Percentiles rank a stretch among this genome's conserved stretches.
phyloP scores from a whole-genome alignment of 2,329 filamentous ascomycete genomes.

The Phaeosphaeriaceae sp. region DNA sequence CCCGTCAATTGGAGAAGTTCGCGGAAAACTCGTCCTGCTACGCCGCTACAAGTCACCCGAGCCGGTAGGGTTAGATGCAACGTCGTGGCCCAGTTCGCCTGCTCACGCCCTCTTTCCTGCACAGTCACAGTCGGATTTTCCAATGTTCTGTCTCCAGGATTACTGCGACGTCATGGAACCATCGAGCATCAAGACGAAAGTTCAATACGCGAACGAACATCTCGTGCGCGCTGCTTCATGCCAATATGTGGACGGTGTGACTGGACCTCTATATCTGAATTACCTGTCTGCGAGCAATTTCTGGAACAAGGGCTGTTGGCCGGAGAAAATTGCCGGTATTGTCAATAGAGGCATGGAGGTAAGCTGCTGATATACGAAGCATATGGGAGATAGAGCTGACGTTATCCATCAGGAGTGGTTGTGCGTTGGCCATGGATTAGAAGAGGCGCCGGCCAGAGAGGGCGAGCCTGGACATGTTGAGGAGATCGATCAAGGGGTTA shows the following conservation, averaged over 20 bases:
- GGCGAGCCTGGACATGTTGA: slow-evolving; percentile 6
- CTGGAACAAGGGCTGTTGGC: slow-evolving; percentile 91
- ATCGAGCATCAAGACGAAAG: slow-evolving; percentile 80
- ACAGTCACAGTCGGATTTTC: too few relatives aligned
- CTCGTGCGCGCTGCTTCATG: slow-evolving; percentile 69
- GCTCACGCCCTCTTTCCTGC: slow-evolving; percentile 74
- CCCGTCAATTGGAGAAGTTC: slow-evolving; percentile 77
- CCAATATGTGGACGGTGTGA: slow-evolving; percentile 41
- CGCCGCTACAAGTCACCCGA: slow-evolving; percentile 69
- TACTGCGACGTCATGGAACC: slow-evolving; percentile 87
- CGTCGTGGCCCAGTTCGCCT: slow-evolving; percentile 86
- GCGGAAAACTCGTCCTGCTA: slow-evolving; percentile 84
- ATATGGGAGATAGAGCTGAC: too few relatives aligned
- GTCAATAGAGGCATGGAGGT: slow-evolving; percentile 77
- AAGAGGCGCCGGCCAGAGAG: slow-evolving; percentile 19
- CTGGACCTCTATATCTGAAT: slow-evolving; percentile 80
- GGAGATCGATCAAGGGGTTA: too few relatives aligned
- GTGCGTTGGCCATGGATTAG: slow-evolving; percentile 59
- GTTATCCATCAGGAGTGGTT: slow-evolving; percentile 54
- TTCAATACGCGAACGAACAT: slow-evolving; percentile 74
- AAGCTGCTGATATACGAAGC: too few relatives aligned
- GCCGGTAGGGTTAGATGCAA: slow-evolving; percentile 61
- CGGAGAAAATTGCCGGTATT: slow-evolving; percentile 85
- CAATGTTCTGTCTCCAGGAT: slow-evolving; percentile 80
- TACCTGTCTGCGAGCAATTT: slow-evolving; percentile 93